Conservation (phyloP, 768 basidiomycete species). For the Russula emetica region DNA sequence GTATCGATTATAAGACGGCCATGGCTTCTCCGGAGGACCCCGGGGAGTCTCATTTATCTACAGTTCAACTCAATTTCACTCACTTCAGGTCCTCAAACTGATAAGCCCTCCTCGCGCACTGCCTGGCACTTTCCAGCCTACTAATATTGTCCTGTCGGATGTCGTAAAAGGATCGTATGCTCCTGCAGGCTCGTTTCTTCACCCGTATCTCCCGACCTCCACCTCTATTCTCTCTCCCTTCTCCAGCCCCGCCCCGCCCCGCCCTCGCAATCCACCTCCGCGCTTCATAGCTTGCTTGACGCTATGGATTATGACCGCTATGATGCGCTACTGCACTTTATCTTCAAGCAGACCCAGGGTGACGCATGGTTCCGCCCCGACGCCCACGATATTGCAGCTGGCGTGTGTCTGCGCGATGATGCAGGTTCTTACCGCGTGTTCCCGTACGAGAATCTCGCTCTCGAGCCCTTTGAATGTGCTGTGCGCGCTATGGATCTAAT, state of each 20-base stretch:
- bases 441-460: slow-evolving; percentile 49
- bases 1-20: neutral
- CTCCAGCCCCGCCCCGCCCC: neutral
- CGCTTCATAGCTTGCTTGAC: neutral
- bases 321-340: slow-evolving; percentile 43
- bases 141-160: neutral
- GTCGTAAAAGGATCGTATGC: slow-evolving; percentile 20
- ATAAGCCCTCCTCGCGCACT: neutral
- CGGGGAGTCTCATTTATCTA: neutral
- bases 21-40: slow-evolving; percentile 2
- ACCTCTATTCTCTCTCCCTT: slow-evolving; percentile 1
- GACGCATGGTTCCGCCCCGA: slow-evolving; percentile 54
- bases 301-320: slow-evolving; percentile 42
- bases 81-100: neutral
- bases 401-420: slow-evolving; percentile 48
- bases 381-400: slow-evolving; percentile 44
- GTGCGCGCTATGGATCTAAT: slow-evolving; percentile 50
- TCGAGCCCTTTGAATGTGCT: slow-evolving; percentile 53
- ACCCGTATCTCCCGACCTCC: neutral
- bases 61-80: neutral
- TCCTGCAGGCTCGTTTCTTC: neutral
- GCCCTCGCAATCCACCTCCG: neutral
- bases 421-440: slow-evolving; percentile 50
- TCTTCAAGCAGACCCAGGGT: slow-evolving; percentile 46
- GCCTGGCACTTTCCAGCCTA: neutral